These are phyloP conservation scores for Exophiala sp. DNA, from an alignment of 2,329 filamentous ascomycete species.

Conservation along the genomic window DNA sequence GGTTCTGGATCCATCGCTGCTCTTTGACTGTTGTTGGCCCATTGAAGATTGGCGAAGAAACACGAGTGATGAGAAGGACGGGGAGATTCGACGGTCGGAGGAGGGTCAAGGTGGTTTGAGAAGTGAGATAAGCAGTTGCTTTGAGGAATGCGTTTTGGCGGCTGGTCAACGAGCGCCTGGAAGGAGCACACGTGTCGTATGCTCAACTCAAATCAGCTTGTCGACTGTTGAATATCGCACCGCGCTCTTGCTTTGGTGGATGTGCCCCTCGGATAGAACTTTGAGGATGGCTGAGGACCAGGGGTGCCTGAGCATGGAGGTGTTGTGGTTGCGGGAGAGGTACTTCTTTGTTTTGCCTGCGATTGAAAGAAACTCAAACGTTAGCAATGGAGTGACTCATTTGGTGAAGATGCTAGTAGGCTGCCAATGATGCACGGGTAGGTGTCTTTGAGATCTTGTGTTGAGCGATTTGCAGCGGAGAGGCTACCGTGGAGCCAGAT, in stretches of 20 bases:
- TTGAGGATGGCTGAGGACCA: conserved; percentile 8
- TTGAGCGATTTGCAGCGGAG: conserved; percentile 1
- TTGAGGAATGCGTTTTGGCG: conserved; percentile 32
- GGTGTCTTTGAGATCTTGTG: conserved; percentile 4
- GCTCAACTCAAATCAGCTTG: conserved; percentile 16
- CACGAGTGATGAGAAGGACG: not conserved
- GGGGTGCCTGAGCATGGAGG: conserved; percentile 10
- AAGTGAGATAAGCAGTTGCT: conserved; percentile 32
- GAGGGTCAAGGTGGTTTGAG: conserved; percentile 34
- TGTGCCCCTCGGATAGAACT: conserved; percentile 4
- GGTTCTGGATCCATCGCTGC: conserved; percentile 48
- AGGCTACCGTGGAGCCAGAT: conserved; percentile 6
- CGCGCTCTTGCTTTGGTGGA: conserved; percentile 5
- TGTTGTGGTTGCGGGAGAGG: not conserved
- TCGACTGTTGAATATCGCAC: not conserved
- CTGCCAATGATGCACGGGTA: conserved; percentile 2
- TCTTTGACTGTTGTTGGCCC: conserved; percentile 50
- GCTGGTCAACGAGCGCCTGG: conserved; percentile 16
- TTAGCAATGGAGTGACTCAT: conserved; percentile 7
- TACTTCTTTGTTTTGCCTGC: conserved; percentile 17
- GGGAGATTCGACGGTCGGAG: conserved; percentile 10
- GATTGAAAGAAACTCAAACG: conserved; percentile 1
- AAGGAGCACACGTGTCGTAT: conserved; percentile 24
- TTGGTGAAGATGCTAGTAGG: conserved; percentile 1
- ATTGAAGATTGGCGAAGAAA: conserved; percentile 34